A percentile compares a stretch with the other conserved stretches of the same genome.
These are phyloP conservation scores for Dendrobium officinale DNA, from an alignment of 106 monocot genomes.

Conservation along the genomic window DNA sequence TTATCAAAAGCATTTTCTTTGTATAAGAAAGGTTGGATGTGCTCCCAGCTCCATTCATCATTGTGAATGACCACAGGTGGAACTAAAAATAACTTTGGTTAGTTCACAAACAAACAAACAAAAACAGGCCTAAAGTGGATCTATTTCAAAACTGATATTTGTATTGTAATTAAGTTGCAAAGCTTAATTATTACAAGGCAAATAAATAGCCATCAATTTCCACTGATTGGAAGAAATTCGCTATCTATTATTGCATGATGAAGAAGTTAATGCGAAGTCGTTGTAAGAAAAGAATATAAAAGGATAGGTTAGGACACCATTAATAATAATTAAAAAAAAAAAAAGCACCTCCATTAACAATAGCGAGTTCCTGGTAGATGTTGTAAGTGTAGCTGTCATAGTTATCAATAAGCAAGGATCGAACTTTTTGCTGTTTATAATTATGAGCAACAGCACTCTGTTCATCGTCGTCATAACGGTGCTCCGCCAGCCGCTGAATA, in stretches of 20 bases:
- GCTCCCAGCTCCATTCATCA: slow-evolving; percentile 88
- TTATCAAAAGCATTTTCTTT: slow-evolving; percentile 67
- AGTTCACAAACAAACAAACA: not conserved
- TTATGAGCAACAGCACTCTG: not conserved
- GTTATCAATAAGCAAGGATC: slow-evolving; percentile 79
- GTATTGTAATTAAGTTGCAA: too few species aligned
- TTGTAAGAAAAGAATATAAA: not conserved
- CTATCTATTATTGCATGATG: too few species aligned
- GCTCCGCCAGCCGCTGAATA: not conserved
- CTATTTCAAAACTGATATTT: too few species aligned
- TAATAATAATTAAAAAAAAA: not conserved
- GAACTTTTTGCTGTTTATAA: slow-evolving; percentile 14
- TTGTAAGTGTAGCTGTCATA: slow-evolving; percentile 98
- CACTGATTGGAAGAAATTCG: too few species aligned
- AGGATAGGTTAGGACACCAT: too few species aligned
- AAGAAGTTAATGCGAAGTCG: too few species aligned
- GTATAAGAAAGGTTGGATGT: slow-evolving; percentile 32
- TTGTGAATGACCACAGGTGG: slow-evolving; percentile 83
- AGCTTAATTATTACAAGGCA: too few species aligned
- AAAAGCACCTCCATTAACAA: slow-evolving; percentile 65
- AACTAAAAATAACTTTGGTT: slow-evolving; percentile 22
- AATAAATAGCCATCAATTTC: too few species aligned
- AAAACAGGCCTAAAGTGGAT: not conserved
- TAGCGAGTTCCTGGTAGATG: slow-evolving; percentile 71
- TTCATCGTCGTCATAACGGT: not conserved